Percentiles rank a stretch among this genome's conserved stretches.
phyloP scores from a whole-genome alignment of 2,329 filamentous ascomycete species.

The Remersonia thermophila region DNA sequence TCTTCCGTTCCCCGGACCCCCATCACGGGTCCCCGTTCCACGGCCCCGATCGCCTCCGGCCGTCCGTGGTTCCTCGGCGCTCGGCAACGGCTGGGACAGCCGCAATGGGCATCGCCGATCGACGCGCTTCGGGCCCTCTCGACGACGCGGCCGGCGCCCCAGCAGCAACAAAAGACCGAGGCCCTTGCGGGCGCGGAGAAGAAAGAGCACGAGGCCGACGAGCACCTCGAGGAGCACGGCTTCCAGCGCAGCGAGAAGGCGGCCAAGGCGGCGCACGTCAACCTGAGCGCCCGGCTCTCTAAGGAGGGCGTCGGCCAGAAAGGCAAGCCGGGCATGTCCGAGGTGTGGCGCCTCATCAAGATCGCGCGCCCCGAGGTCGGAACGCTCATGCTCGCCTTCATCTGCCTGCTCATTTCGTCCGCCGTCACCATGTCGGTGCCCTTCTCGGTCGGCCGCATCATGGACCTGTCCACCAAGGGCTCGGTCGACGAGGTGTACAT shows the following conservation, averaged over 20 bases:
- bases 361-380: constrained; percentile 77
- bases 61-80: background rate
- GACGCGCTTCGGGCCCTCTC: constrained; percentile 17
- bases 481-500: constrained; percentile 54
- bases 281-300: constrained; percentile 74
- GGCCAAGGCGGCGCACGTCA: constrained; percentile 74
- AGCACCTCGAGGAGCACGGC: constrained; percentile 20
- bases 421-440: constrained; percentile 92
- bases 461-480: constrained; percentile 77
- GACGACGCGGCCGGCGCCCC: constrained; percentile 12
- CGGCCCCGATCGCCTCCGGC: constrained; percentile 1
- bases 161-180: constrained; percentile 8
- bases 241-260: constrained; percentile 66
- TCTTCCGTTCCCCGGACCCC: constrained; percentile 1
- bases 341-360: constrained; percentile 78
- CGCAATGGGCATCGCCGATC: constrained; percentile 11
- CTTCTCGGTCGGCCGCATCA: constrained; percentile 89
- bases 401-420: constrained; percentile 79
- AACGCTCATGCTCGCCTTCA: constrained; percentile 66
- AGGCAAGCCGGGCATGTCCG: constrained; percentile 51
- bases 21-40: background rate
- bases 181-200: constrained; percentile 5
- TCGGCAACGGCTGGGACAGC: too few species aligned
- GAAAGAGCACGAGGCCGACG: constrained; percentile 22
- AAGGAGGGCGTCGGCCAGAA: constrained; percentile 58